Evolutionary conservation across 1,284 basidiomycete species (phyloP).

Genomic region (Puccinia brachypodii): DNA sequence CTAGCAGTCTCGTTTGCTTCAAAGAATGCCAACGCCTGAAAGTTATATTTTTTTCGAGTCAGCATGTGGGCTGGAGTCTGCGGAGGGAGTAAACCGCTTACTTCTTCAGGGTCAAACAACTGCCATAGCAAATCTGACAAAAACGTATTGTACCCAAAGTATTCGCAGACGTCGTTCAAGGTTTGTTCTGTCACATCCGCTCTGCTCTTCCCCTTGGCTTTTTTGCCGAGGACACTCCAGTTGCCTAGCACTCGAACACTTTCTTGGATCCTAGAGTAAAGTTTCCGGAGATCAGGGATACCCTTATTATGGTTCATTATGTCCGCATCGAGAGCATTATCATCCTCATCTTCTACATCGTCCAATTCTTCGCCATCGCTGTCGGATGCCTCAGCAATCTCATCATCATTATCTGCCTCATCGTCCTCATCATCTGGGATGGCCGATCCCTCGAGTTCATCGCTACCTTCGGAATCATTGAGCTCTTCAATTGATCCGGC

Average conservation of each 20-base stretch:
- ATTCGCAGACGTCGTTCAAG: constrained; percentile 80
- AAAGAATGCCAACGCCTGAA: constrained; percentile 92
- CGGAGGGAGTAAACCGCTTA: constrained; percentile 56
- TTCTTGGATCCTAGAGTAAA: constrained; percentile 70
- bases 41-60: not conserved
- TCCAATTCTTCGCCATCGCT: constrained; percentile 48
- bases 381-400: constrained; percentile 50
- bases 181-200: constrained; percentile 87
- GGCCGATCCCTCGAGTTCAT: constrained; percentile 43
- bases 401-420: constrained; percentile 50
- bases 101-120: constrained; percentile 89
- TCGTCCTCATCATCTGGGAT: constrained; percentile 51
- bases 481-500: constrained; percentile 1
- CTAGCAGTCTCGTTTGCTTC: constrained; percentile 95
- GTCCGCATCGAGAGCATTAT: constrained; percentile 29
- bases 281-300: constrained; percentile 38
- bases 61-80: not conserved
- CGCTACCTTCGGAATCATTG: not conserved
- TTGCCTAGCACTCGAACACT: constrained; percentile 77
- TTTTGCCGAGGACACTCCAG: constrained; percentile 57
- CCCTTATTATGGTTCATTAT: constrained; percentile 46
- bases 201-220: constrained; percentile 49
- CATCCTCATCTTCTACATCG: constrained; percentile 50
- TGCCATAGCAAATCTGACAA: constrained; percentile 91
- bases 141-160: constrained; percentile 98